phyloP scores from a whole-genome alignment of 2,329 filamentous ascomycete species.

The Arthrobotrys pseudoclavata region DNA sequence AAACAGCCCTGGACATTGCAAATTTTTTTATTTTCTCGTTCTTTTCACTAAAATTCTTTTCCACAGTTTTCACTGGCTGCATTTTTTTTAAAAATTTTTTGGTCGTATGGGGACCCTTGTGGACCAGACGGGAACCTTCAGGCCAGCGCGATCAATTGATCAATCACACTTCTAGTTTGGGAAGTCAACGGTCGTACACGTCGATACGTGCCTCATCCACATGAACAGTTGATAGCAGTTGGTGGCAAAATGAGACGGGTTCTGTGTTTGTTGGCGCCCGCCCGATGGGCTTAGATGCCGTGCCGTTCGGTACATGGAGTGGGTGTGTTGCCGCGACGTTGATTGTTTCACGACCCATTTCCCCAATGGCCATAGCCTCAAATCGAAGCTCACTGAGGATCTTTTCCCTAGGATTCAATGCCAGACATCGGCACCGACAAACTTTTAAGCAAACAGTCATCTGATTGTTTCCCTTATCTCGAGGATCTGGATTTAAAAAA shows the following conservation, averaged over 20 bases:
- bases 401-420: slow-evolving; percentile 15
- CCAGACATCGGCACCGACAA: background rate
- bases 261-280: slow-evolving; percentile 46
- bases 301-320: slow-evolving; percentile 8
- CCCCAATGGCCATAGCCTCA: slow-evolving; percentile 3
- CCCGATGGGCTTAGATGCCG: slow-evolving; percentile 26
- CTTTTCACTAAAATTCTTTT: slow-evolving; percentile 23
- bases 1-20: slow-evolving; percentile 29
- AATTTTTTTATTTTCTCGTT: slow-evolving; percentile 6
- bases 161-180: slow-evolving; percentile 44
- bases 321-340: slow-evolving; percentile 44
- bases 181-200: slow-evolving; percentile 46
- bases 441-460: slow-evolving; percentile 4
- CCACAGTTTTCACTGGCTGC: slow-evolving; percentile 45
- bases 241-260: slow-evolving; percentile 35
- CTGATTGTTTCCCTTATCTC: slow-evolving; percentile 7
- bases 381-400: background rate
- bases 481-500: slow-evolving; percentile 19
- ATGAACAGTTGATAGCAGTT: slow-evolving; percentile 15
- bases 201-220: slow-evolving; percentile 29
- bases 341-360: slow-evolving; percentile 32
- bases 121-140: slow-evolving; percentile 5
- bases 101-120: slow-evolving; percentile 6
- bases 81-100: slow-evolving; percentile 3
- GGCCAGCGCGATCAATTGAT: slow-evolving; percentile 30